Conservation (phyloP, 1,284 basidiomycete species). For the Cutaneotrichosporon sp. region DNA sequence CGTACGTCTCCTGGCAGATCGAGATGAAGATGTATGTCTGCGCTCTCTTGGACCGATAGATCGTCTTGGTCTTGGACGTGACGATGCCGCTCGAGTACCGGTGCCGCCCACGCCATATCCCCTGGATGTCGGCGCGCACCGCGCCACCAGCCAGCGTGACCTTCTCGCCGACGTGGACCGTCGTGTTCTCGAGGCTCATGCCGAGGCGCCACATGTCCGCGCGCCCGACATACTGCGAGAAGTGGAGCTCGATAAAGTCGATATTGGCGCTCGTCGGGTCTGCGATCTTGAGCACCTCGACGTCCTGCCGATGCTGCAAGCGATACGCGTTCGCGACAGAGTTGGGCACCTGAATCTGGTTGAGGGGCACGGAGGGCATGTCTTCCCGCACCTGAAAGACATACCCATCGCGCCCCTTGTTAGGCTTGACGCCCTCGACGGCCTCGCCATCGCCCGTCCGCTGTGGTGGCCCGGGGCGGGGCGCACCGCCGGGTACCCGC, state of each 20-base stretch:
- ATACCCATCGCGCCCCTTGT: constrained; percentile 42
- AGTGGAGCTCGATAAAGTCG: constrained; percentile 82
- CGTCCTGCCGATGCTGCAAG: constrained; percentile 50
- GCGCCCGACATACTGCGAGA: constrained; percentile 88
- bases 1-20: constrained; percentile 93
- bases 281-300: constrained; percentile 49
- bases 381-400: constrained; percentile 48
- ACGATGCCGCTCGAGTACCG: constrained; percentile 77
- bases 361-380: constrained; percentile 34
- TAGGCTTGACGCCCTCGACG: constrained; percentile 35
- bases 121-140: constrained; percentile 74
- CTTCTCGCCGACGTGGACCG: constrained; percentile 63
- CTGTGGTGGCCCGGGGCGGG: not conserved
- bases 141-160: constrained; percentile 59
- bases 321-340: constrained; percentile 48
- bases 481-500: constrained; percentile 18
- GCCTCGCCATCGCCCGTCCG: constrained; percentile 33
- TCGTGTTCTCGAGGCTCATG: constrained; percentile 62
- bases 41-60: constrained; percentile 88
- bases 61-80: constrained; percentile 78
- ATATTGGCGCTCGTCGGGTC: constrained; percentile 63
- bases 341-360: constrained; percentile 49
- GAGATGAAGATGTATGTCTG: constrained; percentile 88
- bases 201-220: constrained; percentile 91
- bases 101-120: constrained; percentile 58